These are phyloP conservation scores for Hypericum androsaemum DNA, from an alignment of 345 rosid genomes.

Conservation along the genomic window DNA sequence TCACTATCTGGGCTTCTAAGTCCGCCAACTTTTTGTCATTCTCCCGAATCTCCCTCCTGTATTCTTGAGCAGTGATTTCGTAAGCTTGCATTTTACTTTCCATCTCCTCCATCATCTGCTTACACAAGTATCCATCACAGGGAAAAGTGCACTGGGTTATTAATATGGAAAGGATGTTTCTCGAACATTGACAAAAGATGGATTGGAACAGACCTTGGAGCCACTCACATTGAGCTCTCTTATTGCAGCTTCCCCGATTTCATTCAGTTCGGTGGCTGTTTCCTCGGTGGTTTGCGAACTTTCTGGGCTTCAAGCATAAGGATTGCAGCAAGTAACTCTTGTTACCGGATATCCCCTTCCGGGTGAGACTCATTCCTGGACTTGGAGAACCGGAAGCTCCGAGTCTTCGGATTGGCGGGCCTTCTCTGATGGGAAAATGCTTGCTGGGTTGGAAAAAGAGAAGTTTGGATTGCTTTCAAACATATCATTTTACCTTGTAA, in stretches of 20 bases:
- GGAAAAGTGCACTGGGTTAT: conserved; percentile 16
- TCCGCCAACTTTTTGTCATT: conserved; percentile 52
- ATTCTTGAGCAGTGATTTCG: conserved; percentile 62
- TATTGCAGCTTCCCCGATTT: conserved; percentile 88
- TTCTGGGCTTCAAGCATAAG: conserved; percentile 79
- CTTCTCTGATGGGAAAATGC: conserved; percentile 22
- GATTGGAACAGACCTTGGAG: conserved; percentile 50
- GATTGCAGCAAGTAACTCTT: conserved; percentile 74
- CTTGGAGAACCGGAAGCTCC: conserved; percentile 33
- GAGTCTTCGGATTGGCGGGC: conserved; percentile 10
- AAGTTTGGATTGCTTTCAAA: conserved; percentile 25
- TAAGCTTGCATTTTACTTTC: conserved; percentile 81
- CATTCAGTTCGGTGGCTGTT: conserved; percentile 65
- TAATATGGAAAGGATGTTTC: not conserved
- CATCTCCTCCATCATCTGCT: conserved; percentile 73
- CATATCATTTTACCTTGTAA: conserved; percentile 27
- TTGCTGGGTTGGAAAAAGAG: conserved; percentile 20
- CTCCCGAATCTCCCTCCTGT: conserved; percentile 51
- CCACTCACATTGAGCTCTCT: conserved; percentile 74
- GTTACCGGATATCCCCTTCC: conserved; percentile 61
- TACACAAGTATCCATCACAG: conserved; percentile 9
- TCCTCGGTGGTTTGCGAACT: conserved; percentile 81
- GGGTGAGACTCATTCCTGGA: conserved; percentile 24
- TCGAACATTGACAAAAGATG: too few relatives aligned
- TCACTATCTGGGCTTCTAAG: conserved; percentile 63